A percentile compares a stretch with the other conserved stretches of the same genome.
Evolutionary conservation across 768 basidiomycete species (phyloP).

Genomic region (Podaxis sp.): DNA sequence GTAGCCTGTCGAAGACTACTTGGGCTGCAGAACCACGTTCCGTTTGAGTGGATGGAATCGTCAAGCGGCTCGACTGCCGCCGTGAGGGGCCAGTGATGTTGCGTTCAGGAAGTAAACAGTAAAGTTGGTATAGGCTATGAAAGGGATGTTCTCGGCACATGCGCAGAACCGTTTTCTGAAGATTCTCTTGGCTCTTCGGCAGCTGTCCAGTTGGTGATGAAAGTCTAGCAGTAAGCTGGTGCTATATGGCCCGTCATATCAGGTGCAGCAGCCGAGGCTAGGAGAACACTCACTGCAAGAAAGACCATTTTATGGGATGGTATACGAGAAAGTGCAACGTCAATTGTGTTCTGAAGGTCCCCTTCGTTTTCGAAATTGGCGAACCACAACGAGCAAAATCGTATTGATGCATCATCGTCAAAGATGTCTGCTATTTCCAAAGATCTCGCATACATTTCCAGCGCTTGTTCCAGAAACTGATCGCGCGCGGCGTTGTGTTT

Average conservation of each 20-base stretch:
- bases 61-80: constrained; percentile 46
- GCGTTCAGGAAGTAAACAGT: constrained; percentile 48
- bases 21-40: constrained; percentile 67
- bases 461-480: constrained; percentile 68
- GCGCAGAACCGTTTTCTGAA: constrained; percentile 63
- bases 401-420: constrained; percentile 76
- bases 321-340: constrained; percentile 49
- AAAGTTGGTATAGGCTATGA: constrained; percentile 89
- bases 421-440: constrained; percentile 66
- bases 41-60: constrained; percentile 41
- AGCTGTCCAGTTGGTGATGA: constrained; percentile 33
- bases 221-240: constrained; percentile 92
- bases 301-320: constrained; percentile 90
- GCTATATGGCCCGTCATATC: constrained; percentile 30
- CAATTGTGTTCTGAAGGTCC: constrained; percentile 40
- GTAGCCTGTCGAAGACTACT: constrained; percentile 56
- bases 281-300: constrained; percentile 51
- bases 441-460: constrained; percentile 84
- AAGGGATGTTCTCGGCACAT: constrained; percentile 93
- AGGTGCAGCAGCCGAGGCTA: not conserved
- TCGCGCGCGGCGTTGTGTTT: constrained; percentile 56
- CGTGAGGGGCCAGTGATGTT: constrained; percentile 20
- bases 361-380: constrained; percentile 71
- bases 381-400: constrained; percentile 91
- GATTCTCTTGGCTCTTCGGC: constrained; percentile 48